Percentiles rank a stretch among this genome's conserved stretches.
Conservation (phyloP, 768 basidiomycete genomes). For the Psilocybe tampanensis region DNA sequence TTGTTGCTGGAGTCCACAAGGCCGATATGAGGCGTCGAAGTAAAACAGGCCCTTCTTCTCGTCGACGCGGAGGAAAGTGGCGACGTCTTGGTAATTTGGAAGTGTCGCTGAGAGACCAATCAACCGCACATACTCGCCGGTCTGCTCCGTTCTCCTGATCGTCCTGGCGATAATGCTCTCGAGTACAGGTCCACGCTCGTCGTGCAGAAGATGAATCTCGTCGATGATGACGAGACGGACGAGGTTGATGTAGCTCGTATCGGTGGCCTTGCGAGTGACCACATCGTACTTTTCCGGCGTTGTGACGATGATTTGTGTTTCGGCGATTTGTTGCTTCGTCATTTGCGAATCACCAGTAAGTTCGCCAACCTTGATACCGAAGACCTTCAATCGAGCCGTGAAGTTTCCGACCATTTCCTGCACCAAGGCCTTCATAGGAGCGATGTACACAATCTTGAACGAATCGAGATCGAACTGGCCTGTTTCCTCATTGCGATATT, state of each 20-base stretch:
- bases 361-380: constrained; percentile 87
- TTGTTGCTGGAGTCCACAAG: constrained; percentile 94
- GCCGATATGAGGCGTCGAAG: constrained; percentile 93
- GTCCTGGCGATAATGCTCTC: constrained; percentile 91
- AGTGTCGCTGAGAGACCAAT: constrained; percentile 96
- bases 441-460: constrained; percentile 97
- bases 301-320: constrained; percentile 97
- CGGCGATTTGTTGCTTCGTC: constrained; percentile 96
- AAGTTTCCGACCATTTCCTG: constrained; percentile 99
- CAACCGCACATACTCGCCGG: constrained; percentile 87
- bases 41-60: constrained; percentile 92
- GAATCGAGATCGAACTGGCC: constrained; percentile 82
- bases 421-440: constrained; percentile 99
- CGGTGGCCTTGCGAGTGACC: constrained; percentile 96
- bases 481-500: constrained; percentile 82
- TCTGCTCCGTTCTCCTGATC: constrained; percentile 93
- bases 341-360: constrained; percentile 97
- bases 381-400: constrained; percentile 64
- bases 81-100: constrained; percentile 99
- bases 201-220: constrained; percentile 96
- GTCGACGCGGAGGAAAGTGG: constrained; percentile 95
- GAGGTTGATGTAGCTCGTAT: constrained; percentile 95
- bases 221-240: constrained; percentile 97
- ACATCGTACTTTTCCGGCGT: constrained; percentile 99
- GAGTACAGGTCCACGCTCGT: constrained; percentile 96